Evolutionary conservation across 2,329 filamentous ascomycete species (phyloP), one percentile per base, ranked within the genome.

Genomic region (Microcyclosporella mali): DNA sequence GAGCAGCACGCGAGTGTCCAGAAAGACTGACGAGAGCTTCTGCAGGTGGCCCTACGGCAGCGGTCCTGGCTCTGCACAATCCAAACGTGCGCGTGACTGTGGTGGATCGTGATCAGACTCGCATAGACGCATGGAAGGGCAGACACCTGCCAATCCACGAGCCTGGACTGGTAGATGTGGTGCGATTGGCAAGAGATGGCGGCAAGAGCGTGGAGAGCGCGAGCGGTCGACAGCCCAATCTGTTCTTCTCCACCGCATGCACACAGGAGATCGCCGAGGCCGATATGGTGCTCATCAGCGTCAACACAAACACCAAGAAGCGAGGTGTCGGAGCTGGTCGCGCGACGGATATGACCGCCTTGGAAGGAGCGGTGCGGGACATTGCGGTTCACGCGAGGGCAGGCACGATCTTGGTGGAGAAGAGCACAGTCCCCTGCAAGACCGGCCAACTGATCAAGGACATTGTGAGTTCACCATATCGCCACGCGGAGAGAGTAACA

Each of bases 271-370:
- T 89, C 48, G 62, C 68, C 17, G 77, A 81, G 49, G 84, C 85
- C 8, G 84, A 88, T 57, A 67, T 88, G 35, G 75, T 88, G 37
- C 74, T 89, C 40, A 75, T 88, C 43, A 78, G 81, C n/a, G 85
- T 89, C 50, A 86, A 88, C 62, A 89, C 85, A 0, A 84, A 84
- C 2, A 88, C 85, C 31, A 88, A 88, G 67, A 73, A 69, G 36
- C 76, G 74, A 33, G 84, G 84, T 43, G 67, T 78, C 19, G 85
- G 85, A 39, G 79, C 79, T 9, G 84, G 83, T 11, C 75, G 73
- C 49, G 84, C 84, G 0, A 83, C 82, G 17, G 82, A 89, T 53
- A 78, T 88, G 70, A 78, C 77, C 1, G 77, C 79, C 3, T 75
- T 88, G 30, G 84, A 88, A 61, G 77, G 77, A 12, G 84, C 82